A percentile compares a stretch with the other conserved stretches of the same genome.
Conservation (phyloP, 2,329 filamentous ascomycete genomes). For the Penicillium hordei region DNA sequence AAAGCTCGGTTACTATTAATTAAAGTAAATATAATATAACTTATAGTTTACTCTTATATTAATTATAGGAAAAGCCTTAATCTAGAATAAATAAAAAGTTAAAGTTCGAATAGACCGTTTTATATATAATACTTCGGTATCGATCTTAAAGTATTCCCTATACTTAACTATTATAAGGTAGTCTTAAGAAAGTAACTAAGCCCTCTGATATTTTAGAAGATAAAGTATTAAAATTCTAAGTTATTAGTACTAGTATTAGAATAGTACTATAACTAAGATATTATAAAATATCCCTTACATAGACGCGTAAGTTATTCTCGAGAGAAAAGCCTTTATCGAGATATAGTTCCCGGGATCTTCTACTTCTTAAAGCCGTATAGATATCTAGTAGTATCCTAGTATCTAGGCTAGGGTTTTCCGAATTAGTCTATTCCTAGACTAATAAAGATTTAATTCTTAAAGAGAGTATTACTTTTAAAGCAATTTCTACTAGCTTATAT, state of each 20-base stretch:
- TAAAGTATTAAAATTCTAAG: constrained; percentile 1
- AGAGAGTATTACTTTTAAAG: background rate
- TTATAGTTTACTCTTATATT: background rate
- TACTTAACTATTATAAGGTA: background rate
- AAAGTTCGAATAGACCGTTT: background rate
- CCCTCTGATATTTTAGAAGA: background rate
- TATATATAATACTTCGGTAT: background rate
- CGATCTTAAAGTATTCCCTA: background rate
- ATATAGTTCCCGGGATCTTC: background rate
- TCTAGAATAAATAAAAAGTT: background rate
- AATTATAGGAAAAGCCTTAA: background rate
- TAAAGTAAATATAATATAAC: background rate
- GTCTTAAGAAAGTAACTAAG: background rate
- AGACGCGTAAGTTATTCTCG: background rate
- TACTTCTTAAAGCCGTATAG: background rate
- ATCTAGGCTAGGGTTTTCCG: background rate
- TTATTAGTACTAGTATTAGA: background rate
- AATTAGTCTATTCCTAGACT: background rate
- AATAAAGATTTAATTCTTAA: background rate
- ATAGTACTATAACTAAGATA: background rate
- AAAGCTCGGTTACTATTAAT: background rate
- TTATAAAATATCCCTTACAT: background rate
- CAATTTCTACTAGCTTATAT: background rate
- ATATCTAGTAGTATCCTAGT: background rate
- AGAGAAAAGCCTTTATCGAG: background rate